Base-by-base conservation (phyloP, 805 yeast genomes). In the Myxozyma kluyveri region DNA sequence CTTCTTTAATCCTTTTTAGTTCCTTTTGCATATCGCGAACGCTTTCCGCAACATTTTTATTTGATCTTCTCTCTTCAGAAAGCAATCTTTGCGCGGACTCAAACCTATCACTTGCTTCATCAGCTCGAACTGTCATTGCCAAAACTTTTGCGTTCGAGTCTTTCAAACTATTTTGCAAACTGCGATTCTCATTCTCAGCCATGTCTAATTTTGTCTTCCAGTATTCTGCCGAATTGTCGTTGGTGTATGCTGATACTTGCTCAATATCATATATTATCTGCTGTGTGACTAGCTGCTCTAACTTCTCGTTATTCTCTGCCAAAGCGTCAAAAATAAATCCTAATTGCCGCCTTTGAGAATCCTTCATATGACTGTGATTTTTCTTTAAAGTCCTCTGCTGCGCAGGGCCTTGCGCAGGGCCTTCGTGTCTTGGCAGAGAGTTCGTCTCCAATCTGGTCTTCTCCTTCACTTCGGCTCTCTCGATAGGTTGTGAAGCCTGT, bases 291-390 rank as follows among this genome's bases (percentile, higher is more conserved):
- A 53, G 42, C 3, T 14, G 22, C 22, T 45, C 55, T 21, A 53
- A 37, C 5, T 32, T n/a, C n/a, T 18, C 14, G 40, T 44, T 53
- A n/a, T 49, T 53, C 7, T 44, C 50, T 4, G 42, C 37, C 7
- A 42, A n/a, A 3, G 43, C 40, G 12, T 31, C 50, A n/a, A 47
- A 40, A 6, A 29, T 26, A 21, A 18, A 47, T 4, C 37, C 33
- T 3, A 47, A 2, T 35, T 47, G 50, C 27, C 40, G 39, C 19
- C 21, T 21, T 18, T 47, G 45, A 3, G 45, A 41, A 4, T 23
- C 21, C 7, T 38, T 40, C 9, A 35, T 36, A 29, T 9, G 14
- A 14, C 9, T 29, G 33, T 29, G 33, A 14, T 29, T 29, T 29
- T 29, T 29, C 33, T 29, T 29, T 29, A 6, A 18, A 31, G 21